Base-by-base conservation (phyloP, 441 rosid species). In the Metrosideros polymorpha region DNA sequence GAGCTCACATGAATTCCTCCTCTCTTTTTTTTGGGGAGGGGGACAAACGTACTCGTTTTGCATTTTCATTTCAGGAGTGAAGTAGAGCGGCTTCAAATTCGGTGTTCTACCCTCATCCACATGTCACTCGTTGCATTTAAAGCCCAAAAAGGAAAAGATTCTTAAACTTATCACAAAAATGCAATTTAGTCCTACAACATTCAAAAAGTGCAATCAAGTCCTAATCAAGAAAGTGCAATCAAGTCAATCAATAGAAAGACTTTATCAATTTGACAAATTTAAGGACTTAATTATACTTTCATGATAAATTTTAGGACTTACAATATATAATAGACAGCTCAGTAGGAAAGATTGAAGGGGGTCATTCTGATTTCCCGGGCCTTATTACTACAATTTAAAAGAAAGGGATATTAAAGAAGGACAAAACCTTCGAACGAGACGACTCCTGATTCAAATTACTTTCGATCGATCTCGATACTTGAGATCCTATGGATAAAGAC, bases 101-200 rank as follows among this genome's bases (percentile, higher is more conserved):
- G 77, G 14, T 0, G 0, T 66, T 35, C 45, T 35, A 1, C 7
- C 45, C 0, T 12, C 77, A 12, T 4, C 9, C 1, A 25, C 76
- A 13, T 0, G 22, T 63, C 76, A 13, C 43, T 9, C 7, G 5
- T 35, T 9, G 77, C 45, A 19, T 19, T 35, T 24, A 35, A 66
- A 35, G 27, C 7, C 0, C 12, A 4, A 4, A 9, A 1, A 66
- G 3, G 7, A 18, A 63, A 5, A n/a, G n/a, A n/a, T n/a, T n/a
- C n/a, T n/a, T n/a, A n/a, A n/a, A n/a, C n/a, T n/a, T n/a, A n/a
- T n/a, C n/a, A n/a, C n/a, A n/a, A n/a, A n/a, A n/a, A n/a, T n/a
- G n/a, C n/a, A n/a, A n/a, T n/a, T n/a, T n/a, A n/a, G n/a, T n/a
- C n/a, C n/a, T n/a, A n/a, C n/a, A n/a, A n/a, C n/a, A n/a, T n/a